Base-by-base conservation (phyloP, 1,284 basidiomycete species). In the Apiotrichum mycotoxinovorans region DNA sequence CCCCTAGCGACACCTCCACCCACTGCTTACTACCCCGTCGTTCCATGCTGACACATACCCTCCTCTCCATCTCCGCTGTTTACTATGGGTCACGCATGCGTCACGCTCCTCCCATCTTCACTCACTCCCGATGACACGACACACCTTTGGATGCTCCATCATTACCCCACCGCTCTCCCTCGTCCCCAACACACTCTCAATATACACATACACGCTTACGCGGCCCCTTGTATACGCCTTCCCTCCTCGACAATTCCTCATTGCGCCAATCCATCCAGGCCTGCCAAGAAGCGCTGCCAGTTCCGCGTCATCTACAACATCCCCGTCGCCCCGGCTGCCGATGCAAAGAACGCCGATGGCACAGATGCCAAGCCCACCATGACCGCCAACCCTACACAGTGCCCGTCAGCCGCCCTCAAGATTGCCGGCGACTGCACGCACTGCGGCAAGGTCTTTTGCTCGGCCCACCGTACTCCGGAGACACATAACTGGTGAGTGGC, bases 371-470 rank as follows among this genome's bases (percentile, higher is more conserved):
- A 64, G 57, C 61, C 61, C 18, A 38, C 54, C 45, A 74, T 72
- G 72, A 72, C 66, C 37, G 69, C 70, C 42, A 74, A 72, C 62
- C 63, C 57, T n/a, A 75, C 68, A 8, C 74, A 71, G 57, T 79
- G 77, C 56, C 75, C 76, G 12, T 71, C 69, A 26, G 70, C 76
- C 20, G 77, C 76, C 2, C 61, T 75, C 54, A 61, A 73, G 45
- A 67, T 79, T 38, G 75, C 73, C 14, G 78, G 78, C 14, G 76
- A 77, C 57, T 79, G 78, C 62, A 68, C 73, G n/a, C 76, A 78
- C 62, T 79, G 78, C 63, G 62, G 66, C 47, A 69, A 71, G 52
- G 69, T 70, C 15, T 79, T 76, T 60, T 79, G 78, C 63, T 69
- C 69, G 27, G 68, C 68, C 14, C 78, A 79, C 66, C 65, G 78